phyloP scores from a whole-genome alignment of 106 monocot genomes.

The Posidonia australis region DNA sequence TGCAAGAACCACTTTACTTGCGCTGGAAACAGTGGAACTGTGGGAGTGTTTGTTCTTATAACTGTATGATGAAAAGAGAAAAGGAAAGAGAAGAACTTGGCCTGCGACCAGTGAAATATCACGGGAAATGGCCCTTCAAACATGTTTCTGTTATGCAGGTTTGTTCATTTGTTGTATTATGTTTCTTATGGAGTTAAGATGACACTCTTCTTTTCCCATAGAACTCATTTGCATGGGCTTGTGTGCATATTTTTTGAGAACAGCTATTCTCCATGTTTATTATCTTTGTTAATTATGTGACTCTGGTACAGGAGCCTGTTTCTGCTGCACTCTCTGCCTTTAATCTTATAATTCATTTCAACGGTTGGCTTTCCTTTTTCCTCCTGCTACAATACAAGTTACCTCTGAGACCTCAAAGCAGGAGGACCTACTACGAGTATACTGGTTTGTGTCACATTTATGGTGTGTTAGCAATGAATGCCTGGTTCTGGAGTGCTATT shows the following conservation, averaged over 20 bases:
- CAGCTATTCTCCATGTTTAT: background rate
- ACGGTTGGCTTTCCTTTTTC: slow-evolving; percentile 85
- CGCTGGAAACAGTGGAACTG: slow-evolving; percentile 71
- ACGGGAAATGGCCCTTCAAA: slow-evolving; percentile 90
- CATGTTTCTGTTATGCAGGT: slow-evolving; percentile 75
- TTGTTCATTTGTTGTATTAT: slow-evolving; percentile 6
- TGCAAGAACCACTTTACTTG: slow-evolving; percentile 54
- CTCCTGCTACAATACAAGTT: slow-evolving; percentile 55
- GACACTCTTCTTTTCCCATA: background rate
- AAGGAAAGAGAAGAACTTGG: slow-evolving; percentile 44
- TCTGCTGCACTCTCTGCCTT: slow-evolving; percentile 73
- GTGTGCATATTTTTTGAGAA: too few species aligned
- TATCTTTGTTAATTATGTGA: background rate
- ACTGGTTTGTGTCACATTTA: slow-evolving; percentile 91
- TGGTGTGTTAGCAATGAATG: slow-evolving; percentile 79
- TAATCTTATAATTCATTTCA: slow-evolving; percentile 76
- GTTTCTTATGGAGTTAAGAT: too few species aligned
- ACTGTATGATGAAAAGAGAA: slow-evolving; percentile 80
- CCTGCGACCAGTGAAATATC: slow-evolving; percentile 69
- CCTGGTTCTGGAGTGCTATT: slow-evolving; percentile 95
- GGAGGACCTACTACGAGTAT: slow-evolving; percentile 82
- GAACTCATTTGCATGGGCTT: too few species aligned
- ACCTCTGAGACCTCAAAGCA: slow-evolving; percentile 65
- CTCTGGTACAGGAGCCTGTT: slow-evolving; percentile 56
- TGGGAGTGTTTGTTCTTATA: slow-evolving; percentile 59